A percentile compares a stretch with the other conserved stretches of the same genome.
Conservation (phyloP, 345 rosid species). For the Orychophragmus violaceus region DNA sequence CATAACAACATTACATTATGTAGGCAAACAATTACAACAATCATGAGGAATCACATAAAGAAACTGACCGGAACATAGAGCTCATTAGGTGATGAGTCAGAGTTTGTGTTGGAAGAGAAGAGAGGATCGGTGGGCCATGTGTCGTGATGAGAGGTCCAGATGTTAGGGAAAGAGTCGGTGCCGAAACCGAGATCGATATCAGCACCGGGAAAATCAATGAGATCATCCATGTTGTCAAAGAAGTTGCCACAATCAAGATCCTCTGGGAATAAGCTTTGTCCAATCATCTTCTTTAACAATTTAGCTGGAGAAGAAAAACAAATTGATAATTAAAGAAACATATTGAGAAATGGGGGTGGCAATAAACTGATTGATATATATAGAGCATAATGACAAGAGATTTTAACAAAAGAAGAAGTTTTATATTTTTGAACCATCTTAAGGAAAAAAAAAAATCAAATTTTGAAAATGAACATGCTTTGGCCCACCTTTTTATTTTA, state of each 20-base stretch:
- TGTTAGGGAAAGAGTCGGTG: constrained; percentile 41
- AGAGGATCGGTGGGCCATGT: constrained; percentile 54
- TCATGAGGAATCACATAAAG: neutral
- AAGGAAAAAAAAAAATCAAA: constrained; percentile 24
- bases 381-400: constrained; percentile 16
- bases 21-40: no score
- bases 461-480: constrained; percentile 10
- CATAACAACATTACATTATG: neutral
- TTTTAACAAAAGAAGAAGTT: constrained; percentile 8
- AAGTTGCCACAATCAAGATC: constrained; percentile 87
- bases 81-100: constrained; percentile 72
- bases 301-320: neutral
- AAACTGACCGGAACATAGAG: constrained; percentile 83
- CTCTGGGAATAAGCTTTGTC: constrained; percentile 60
- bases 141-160: constrained; percentile 66
- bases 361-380: neutral
- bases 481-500: constrained; percentile 20
- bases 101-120: constrained; percentile 45
- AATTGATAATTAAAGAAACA: neutral
- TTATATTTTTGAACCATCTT: constrained; percentile 29
- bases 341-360: neutral
- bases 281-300: constrained; percentile 45
- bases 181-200: constrained; percentile 49
- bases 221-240: constrained; percentile 90
- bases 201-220: constrained; percentile 73